Base-by-base conservation (phyloP, 345 rosid species). In the Arabis alpina region DNA sequence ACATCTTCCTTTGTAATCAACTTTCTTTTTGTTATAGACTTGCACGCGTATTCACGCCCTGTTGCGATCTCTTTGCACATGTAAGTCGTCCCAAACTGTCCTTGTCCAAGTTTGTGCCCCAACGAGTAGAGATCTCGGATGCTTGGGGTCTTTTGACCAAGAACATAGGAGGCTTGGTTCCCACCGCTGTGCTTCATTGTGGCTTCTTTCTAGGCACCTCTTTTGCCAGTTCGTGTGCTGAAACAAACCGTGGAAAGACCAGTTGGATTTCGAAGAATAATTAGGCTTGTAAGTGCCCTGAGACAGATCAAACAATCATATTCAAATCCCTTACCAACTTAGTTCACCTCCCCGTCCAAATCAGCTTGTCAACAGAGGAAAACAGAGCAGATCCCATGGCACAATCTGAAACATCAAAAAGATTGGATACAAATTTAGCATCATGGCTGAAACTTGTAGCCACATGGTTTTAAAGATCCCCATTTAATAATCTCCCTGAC, bases 41-140 rank as follows among this genome's bases (percentile, higher is more conserved):
- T 93, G 78, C 98, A 93, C n/a, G 98, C 98, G 43, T 87, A 91
- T 63, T 91, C 96, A 59, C 32, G 76, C 40, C 87, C 86, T 0
- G 97, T 83, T 8, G 85, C 69, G 76, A 82, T 70, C 79, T 93
- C 97, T 7, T 80, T 85, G 71, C 97, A 87, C 58, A 93, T 79
- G 80, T 86, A 91, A 50, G 98, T 93, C 49, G 96, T 90, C 53
- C 98, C 98, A 43, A 93, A 93, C 77, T 93, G 98, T 39, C 98
- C 98, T 72, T 93, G 97, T 19, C 98, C 98, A 68, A 93, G 82
- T 74, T 88, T 93, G 3, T 84, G 96, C 25, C 98, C 92, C 69
- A 93, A 80, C 23, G 80, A 80, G 79, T 85, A 93, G 61, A 86
- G 87, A 70, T 93, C 98, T 45, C 92, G 86, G 48, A 93, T 84